Base-by-base conservation (phyloP, 176 grass and related monocot genomes). In the Musa itinerans region DNA sequence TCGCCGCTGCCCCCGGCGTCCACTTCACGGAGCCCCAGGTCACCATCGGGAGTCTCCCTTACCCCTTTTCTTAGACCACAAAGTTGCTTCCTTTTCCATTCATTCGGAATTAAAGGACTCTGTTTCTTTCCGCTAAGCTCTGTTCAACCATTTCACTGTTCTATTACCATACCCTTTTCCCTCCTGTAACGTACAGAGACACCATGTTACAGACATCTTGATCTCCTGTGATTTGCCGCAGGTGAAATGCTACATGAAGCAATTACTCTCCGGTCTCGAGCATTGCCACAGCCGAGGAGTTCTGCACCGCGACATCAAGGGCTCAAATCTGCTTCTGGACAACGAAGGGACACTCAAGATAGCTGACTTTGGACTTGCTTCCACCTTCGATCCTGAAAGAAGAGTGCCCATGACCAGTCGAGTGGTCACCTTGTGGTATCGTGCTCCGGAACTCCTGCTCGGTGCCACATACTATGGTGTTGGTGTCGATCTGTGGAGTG, bases 201-300 rank as follows among this genome's bases (percentile, higher is more conserved):
- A 5, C 34, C 11, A 50, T 68, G 14, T 5, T 68, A 68, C 25
- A 11, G n/a, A 61, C 29, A 10, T 50, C 56, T 63, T 77, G 11
- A 69, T 71, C 12, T 51, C 7, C 20, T 63, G 13, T 78, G 17
- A 43, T 57, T 54, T 78, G 50, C 69, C 53, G 55, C 82, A 88
- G 86, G 76, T 88, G 53, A 88, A 88, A 50, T 88, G 86, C 75
- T 88, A 88, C 69, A 84, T 88, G 86, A 84, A 82, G 51, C 86
- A 88, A 71, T 76, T 88, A 10, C 77, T 88, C 10, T 63, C 52
- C 20, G 86, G 86, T 56, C 78, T 88, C 22, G 82, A 78, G 43
- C 86, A 88, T 25, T 84, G 81, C 53, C 86, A 88, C 63, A 75
- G 63, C 26, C 59, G 56, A 17, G 86, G 86, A 12, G 63, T 88